phyloP scores from a whole-genome alignment of 176 grass and related monocot species.

The Oryza meyeriana region DNA sequence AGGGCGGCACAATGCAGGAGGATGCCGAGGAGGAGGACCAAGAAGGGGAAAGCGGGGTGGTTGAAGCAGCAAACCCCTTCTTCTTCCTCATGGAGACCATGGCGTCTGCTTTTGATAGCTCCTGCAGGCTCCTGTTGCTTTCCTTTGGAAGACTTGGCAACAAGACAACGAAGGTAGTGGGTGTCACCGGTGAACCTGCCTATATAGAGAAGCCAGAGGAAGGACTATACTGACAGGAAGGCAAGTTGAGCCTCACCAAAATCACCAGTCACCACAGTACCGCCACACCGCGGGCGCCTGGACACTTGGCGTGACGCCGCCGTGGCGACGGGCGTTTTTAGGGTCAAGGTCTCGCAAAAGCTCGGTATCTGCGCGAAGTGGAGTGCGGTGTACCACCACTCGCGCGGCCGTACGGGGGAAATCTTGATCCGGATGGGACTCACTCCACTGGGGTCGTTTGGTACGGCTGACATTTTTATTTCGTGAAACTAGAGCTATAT shows the following conservation, averaged over 20 bases:
- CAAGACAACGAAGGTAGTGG: background rate
- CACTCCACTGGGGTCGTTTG: too few species aligned
- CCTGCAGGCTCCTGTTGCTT: background rate
- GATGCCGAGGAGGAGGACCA: slow-evolving; percentile 6
- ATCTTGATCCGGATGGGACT: background rate
- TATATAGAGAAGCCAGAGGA: background rate
- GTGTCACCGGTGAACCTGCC: background rate
- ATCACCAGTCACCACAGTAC: too few species aligned
- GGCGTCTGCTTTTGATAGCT: background rate
- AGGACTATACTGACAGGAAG: background rate
- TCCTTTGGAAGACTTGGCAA: background rate
- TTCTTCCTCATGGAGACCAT: slow-evolving; percentile 31
- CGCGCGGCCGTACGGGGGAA: background rate
- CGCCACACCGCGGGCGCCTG: background rate
- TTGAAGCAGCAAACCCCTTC: background rate
- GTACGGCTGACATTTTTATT: too few species aligned
- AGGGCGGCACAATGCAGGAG: slow-evolving; percentile 35
- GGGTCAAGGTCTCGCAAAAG: background rate
- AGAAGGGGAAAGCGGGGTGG: slow-evolving; percentile 20
- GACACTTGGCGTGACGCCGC: slow-evolving; percentile 20
- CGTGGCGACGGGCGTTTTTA: background rate
- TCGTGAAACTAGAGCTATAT: too few species aligned
- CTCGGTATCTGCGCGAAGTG: background rate
- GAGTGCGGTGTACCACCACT: background rate
- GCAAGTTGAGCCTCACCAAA: background rate